Conservation (phyloP, 2,329 filamentous ascomycete genomes). For the Lizonia empirigonia region DNA sequence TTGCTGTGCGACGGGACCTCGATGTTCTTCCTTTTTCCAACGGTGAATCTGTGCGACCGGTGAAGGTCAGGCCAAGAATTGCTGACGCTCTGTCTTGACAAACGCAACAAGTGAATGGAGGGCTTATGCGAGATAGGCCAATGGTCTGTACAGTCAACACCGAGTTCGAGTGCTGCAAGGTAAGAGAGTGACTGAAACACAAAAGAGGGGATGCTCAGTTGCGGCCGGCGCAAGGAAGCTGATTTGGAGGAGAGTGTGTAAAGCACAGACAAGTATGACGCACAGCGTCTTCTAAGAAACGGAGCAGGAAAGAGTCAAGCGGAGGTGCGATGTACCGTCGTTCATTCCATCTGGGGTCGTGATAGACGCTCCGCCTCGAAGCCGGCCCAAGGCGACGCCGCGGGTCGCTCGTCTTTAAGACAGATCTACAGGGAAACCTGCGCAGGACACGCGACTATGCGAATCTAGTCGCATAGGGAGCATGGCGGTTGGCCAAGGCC, state of each 20-base stretch:
- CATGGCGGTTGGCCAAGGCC: slow-evolving; percentile 21
- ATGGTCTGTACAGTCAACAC: slow-evolving; percentile 20
- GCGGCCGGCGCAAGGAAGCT: slow-evolving; percentile 34
- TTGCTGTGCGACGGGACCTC: slow-evolving; percentile 16
- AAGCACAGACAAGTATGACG: slow-evolving; percentile 19
- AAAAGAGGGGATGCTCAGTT: slow-evolving; percentile 22
- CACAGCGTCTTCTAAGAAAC: slow-evolving; percentile 14
- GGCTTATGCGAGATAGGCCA: slow-evolving; percentile 23
- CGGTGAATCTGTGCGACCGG: slow-evolving; percentile 1
- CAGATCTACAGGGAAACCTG: slow-evolving; percentile 30
- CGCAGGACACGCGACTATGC: slow-evolving; percentile 5
- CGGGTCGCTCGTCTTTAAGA: slow-evolving; percentile 27
- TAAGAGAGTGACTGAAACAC: slow-evolving; percentile 31
- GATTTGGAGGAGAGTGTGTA: slow-evolving; percentile 18
- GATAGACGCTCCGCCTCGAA: slow-evolving; percentile 10
- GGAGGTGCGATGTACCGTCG: slow-evolving; percentile 7
- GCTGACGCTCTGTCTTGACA: slow-evolving; percentile 4
- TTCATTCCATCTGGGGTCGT: slow-evolving; percentile 11
- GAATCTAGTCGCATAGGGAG: slow-evolving; percentile 10
- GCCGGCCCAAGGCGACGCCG: slow-evolving; percentile 2
- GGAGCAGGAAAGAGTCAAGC: slow-evolving; percentile 7
- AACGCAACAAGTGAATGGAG: slow-evolving; percentile 5
- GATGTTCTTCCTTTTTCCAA: background rate
- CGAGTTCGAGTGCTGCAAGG: slow-evolving; percentile 33
- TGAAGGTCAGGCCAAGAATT: slow-evolving; percentile 3